Conservation (phyloP, 163 green algal genomes). For the Scenedesmus sp. region DNA sequence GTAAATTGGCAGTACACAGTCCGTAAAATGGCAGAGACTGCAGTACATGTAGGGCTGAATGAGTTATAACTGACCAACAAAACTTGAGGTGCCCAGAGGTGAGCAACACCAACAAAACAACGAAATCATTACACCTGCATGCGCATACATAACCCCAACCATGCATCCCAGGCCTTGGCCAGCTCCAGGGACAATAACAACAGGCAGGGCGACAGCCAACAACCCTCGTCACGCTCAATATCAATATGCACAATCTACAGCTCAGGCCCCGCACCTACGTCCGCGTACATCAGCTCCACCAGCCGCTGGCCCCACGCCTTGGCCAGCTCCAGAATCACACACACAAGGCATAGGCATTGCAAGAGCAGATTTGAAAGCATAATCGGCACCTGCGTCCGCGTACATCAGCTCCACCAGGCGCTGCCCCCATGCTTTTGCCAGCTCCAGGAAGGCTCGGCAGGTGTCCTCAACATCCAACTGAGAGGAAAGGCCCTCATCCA, state of each 20-base stretch:
- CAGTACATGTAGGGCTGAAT: not conserved
- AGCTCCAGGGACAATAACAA: too few relatives aligned
- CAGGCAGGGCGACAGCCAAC: too few relatives aligned
- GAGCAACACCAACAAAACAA: too few relatives aligned
- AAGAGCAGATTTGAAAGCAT: not conserved
- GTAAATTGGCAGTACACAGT: not conserved
- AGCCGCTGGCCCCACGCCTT: slow-evolving; percentile 20
- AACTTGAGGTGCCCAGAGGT: too few relatives aligned
- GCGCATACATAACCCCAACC: too few relatives aligned
- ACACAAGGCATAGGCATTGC: not conserved
- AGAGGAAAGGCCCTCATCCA: slow-evolving; percentile 9
- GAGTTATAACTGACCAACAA: too few relatives aligned
- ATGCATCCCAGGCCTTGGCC: too few relatives aligned
- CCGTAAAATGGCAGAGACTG: not conserved
- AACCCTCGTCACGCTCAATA: too few relatives aligned
- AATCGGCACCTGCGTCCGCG: slow-evolving; percentile 27
- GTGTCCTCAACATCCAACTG: slow-evolving; percentile 75
- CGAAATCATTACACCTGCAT: too few relatives aligned
- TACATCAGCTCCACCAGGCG: slow-evolving; percentile 41
- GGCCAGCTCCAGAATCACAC: slow-evolving; percentile 57
- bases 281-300: slow-evolving; percentile 34
- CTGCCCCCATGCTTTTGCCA: slow-evolving; percentile 45
- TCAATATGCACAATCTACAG: too few relatives aligned
- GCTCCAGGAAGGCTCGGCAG: slow-evolving; percentile 67
- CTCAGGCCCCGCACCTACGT: slow-evolving; percentile 6